These are phyloP conservation scores for Gleditsia sinensis DNA, from an alignment of 306 rosid species.

Conservation along the genomic window DNA sequence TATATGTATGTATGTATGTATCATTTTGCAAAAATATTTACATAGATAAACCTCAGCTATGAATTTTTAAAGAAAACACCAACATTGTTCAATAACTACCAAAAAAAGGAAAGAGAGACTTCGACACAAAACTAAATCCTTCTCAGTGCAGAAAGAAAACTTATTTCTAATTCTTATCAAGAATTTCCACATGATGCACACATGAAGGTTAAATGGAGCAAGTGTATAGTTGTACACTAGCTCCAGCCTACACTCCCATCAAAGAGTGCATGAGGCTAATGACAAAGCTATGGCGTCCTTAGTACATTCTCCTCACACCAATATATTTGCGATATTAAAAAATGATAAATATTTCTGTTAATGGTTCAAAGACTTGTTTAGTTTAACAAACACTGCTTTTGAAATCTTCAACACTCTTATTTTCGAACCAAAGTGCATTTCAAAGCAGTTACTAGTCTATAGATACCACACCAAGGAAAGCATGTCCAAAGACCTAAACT, in stretches of 20 bases:
- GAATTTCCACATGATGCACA: background rate
- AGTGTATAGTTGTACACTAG: background rate
- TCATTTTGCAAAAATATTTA: no score
- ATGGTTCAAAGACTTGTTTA: background rate
- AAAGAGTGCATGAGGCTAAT: background rate
- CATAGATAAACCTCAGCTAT: no score
- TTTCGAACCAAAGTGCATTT: background rate
- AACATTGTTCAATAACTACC: background rate
- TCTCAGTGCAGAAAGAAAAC: background rate
- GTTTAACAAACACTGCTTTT: background rate
- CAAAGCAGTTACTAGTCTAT: background rate
- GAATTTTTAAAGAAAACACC: no score
- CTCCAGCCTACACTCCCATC: background rate
- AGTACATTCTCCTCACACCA: slow-evolving; percentile 2
- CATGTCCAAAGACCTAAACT: background rate
- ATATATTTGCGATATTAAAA: background rate
- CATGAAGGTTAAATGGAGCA: background rate
- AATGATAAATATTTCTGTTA: no score
- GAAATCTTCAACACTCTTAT: background rate
- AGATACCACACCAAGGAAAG: background rate
- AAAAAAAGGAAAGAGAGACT: background rate
- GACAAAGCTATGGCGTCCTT: background rate
- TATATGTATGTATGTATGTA: no score
- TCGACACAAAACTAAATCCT: background rate
- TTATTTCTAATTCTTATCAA: background rate